phyloP scores from a whole-genome alignment of 164 flowering plant genomes.

The Annona cherimola region DNA sequence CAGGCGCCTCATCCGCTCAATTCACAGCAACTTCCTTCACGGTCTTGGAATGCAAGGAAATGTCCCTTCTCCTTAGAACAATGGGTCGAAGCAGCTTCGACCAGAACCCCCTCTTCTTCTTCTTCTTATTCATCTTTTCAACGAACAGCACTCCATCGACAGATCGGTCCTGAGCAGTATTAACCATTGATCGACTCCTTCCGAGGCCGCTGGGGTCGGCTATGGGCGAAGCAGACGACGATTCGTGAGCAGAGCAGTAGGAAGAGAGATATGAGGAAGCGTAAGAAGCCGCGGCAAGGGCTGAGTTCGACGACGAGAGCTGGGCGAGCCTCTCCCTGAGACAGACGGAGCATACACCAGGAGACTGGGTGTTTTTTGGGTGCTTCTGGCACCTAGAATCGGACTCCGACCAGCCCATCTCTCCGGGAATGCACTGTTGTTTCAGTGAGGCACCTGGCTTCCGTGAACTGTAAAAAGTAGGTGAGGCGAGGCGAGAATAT shows the following conservation, averaged over 20 bases:
- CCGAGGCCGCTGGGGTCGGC: constrained; percentile 16
- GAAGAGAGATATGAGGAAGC: constrained; percentile 2
- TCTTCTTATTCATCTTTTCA: background rate
- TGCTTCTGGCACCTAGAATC: constrained; percentile 21
- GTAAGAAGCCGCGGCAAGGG: background rate
- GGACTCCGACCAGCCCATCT: constrained; percentile 18
- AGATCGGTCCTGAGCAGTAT: constrained; percentile 14
- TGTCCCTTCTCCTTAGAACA: constrained; percentile 12
- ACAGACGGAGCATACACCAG: constrained; percentile 26
- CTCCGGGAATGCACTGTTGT: background rate
- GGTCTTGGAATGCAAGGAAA: constrained; percentile 16
- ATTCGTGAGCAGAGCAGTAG: constrained; percentile 7
- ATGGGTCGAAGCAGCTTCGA: constrained; percentile 26
- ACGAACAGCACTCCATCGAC: background rate
- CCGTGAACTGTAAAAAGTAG: background rate
- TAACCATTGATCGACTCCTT: constrained; percentile 42
- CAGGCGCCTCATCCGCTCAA: background rate
- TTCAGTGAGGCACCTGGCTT: too few relatives aligned
- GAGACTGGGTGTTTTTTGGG: constrained; percentile 24
- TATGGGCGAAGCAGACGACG: constrained; percentile 8
- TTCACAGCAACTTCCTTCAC: constrained; percentile 9
- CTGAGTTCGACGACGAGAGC: constrained; percentile 6
- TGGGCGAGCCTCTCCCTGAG: constrained; percentile 20
- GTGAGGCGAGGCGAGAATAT: background rate
- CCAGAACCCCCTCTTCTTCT: constrained; percentile 51